A percentile compares a stretch with the other conserved stretches of the same genome.
Conservation (phyloP, 2,329 filamentous ascomycete genomes). For the Cladosporium velox region DNA sequence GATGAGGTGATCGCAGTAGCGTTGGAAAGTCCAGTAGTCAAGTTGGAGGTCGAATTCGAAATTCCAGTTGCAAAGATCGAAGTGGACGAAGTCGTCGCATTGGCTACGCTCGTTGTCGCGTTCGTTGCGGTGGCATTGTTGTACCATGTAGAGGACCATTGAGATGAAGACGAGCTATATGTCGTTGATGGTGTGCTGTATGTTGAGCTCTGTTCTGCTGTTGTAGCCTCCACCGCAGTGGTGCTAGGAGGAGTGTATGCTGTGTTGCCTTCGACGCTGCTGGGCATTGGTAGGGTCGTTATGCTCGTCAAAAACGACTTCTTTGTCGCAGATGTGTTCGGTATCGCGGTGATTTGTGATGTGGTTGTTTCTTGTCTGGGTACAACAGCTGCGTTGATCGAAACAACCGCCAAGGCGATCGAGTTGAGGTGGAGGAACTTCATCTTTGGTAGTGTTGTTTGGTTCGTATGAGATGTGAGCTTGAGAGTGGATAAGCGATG, state of each 20-base stretch:
- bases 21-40: background rate
- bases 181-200: slow-evolving; percentile 6
- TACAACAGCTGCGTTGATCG: slow-evolving; percentile 12
- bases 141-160: background rate
- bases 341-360: slow-evolving; percentile 9
- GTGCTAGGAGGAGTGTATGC: slow-evolving; percentile 16
- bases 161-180: background rate
- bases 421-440: slow-evolving; percentile 13
- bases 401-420: slow-evolving; percentile 7
- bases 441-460: slow-evolving; percentile 3
- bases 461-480: slow-evolving; percentile 5
- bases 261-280: slow-evolving; percentile 17
- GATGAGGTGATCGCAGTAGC: background rate
- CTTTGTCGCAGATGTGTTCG: slow-evolving; percentile 11
- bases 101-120: background rate
- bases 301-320: slow-evolving; percentile 16
- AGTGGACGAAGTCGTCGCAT: background rate
- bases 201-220: background rate
- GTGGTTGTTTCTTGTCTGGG: slow-evolving; percentile 17
- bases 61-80: slow-evolving; percentile 15
- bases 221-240: background rate
- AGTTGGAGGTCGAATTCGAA: background rate
- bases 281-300: slow-evolving; percentile 14
- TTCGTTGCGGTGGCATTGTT: background rate
- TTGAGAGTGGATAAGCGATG: slow-evolving; percentile 13